phyloP scores from a whole-genome alignment of 495 filamentous ascomycete genomes.

The Hypoxylon crocopeplum region DNA sequence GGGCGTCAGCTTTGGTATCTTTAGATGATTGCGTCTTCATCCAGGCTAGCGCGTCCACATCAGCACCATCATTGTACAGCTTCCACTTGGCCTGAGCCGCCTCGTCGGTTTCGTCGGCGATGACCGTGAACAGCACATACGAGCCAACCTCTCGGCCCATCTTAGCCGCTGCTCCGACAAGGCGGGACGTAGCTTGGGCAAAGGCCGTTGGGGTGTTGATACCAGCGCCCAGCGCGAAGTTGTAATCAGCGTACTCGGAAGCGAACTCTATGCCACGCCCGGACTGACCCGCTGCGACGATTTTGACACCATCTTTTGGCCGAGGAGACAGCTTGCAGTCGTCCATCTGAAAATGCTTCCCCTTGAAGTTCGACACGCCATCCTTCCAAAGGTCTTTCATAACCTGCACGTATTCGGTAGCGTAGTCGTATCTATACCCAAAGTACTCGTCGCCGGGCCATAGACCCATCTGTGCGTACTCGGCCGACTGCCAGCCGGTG shows the following conservation, averaged over 20 bases:
- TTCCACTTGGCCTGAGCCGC: slow-evolving; percentile 42
- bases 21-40: slow-evolving; percentile 40
- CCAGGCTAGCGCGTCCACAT: slow-evolving; percentile 39
- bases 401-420: slow-evolving; percentile 44
- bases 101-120: slow-evolving; percentile 44
- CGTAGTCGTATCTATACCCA: slow-evolving; percentile 46
- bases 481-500: slow-evolving; percentile 44
- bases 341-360: slow-evolving; percentile 44
- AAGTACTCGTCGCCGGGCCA: slow-evolving; percentile 47
- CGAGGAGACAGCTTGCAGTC: slow-evolving; percentile 44
- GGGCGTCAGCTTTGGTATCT: slow-evolving; percentile 40
- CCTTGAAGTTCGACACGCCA: slow-evolving; percentile 44
- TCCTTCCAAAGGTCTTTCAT: slow-evolving; percentile 44
- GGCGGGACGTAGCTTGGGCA: slow-evolving; percentile 24
- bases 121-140: slow-evolving; percentile 44
- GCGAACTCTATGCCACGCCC: slow-evolving; percentile 43
- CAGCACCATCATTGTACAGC: slow-evolving; percentile 40
- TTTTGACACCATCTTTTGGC: slow-evolving; percentile 35
- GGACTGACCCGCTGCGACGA: slow-evolving; percentile 40
- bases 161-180: slow-evolving; percentile 35
- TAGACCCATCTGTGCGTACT: slow-evolving; percentile 45
- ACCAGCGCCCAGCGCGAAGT: slow-evolving; percentile 40
- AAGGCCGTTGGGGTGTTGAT: slow-evolving; percentile 41
- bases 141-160: slow-evolving; percentile 39
- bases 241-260: slow-evolving; percentile 40